Evolutionary conservation across 495 filamentous ascomycete genomes (phyloP).

Genomic region (Aspergillus diversus): DNA sequence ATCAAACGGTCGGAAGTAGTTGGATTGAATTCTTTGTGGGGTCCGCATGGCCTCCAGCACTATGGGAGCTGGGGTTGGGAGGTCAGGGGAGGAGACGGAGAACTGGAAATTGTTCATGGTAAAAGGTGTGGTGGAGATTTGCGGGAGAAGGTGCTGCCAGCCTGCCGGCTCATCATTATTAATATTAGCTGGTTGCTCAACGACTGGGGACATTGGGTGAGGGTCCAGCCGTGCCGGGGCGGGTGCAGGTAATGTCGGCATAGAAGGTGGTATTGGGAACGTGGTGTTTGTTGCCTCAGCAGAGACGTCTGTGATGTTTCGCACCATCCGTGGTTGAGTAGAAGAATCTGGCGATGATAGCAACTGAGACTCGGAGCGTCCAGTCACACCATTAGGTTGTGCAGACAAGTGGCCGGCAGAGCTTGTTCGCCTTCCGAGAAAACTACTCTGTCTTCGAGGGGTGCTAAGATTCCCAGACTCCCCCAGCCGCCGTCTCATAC

Average conservation of each 20-base stretch:
- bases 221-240: not conserved
- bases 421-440: constrained; percentile 18
- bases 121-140: constrained; percentile 21
- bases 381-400: constrained; percentile 10
- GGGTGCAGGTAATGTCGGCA: constrained; percentile 20
- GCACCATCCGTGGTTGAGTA: constrained; percentile 6
- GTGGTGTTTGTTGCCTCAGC: constrained; percentile 20
- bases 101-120: constrained; percentile 38
- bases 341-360: not conserved
- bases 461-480: constrained; percentile 22
- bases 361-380: not conserved
- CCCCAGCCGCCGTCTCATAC: constrained; percentile 27
- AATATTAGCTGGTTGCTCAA: not conserved
- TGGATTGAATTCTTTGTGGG: not conserved
- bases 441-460: constrained; percentile 19
- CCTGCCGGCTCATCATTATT: constrained; percentile 7
- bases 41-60: constrained; percentile 24
- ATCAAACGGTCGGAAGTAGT: constrained; percentile 11
- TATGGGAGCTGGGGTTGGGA: constrained; percentile 30
- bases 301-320: constrained; percentile 1
- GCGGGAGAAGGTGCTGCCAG: constrained; percentile 23
- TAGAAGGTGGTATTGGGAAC: constrained; percentile 18
- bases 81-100: constrained; percentile 46
- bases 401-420: constrained; percentile 7
- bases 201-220: constrained; percentile 1